Evolutionary conservation across 78 protist species (phyloP), one percentile per base, ranked within the genome.

Genomic region (Dictyostelium citrinum): DNA sequence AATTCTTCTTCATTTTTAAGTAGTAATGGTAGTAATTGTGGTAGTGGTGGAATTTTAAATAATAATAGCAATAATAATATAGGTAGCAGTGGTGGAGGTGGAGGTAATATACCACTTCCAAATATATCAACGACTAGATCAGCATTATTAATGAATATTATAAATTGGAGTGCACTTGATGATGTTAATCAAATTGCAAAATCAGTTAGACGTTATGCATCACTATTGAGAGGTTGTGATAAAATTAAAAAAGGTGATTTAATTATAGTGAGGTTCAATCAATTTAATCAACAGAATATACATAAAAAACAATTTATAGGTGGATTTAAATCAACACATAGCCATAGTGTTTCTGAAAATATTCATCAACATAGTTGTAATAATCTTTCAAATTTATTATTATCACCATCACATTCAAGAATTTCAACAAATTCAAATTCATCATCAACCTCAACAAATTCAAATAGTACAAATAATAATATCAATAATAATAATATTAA

Each of bases 131-230:
- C 85, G 17, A 46, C 79, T n/a, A 49, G 85, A 43, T 45, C 49
- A 43, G 71, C 75, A 68, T 77, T 88, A 5, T 45, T 88, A 9
- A 79, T 75, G 22, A 88, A 88, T 78, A 67, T 88, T 35, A 78
- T 88, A 43, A 88, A 88, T 78, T 88, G 93, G 93, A 88, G 93
- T 49, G 84, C 93, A 46, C 33, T 88, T 33, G 76, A 81, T 45
- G 93, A 88, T 67, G 43, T 60, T 9, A 35, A 33, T 60, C 84
- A 88, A 46, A 58, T 88, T 61, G 74, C 93, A 12, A 76, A 78
- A 72, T 67, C 93, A 11, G 85, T 88, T 9, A 81, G 93, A 61
- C 45, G 93, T 61, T 88, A 88, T 49, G 85, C 93, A 29, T 88
- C 93, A 11, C 29, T 88, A 5, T 61, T 88, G 6, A 39, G 93